These are phyloP conservation scores for Phytophthora litchii DNA, from an alignment of 352 stramenopile genomes.

Conservation along the genomic window DNA sequence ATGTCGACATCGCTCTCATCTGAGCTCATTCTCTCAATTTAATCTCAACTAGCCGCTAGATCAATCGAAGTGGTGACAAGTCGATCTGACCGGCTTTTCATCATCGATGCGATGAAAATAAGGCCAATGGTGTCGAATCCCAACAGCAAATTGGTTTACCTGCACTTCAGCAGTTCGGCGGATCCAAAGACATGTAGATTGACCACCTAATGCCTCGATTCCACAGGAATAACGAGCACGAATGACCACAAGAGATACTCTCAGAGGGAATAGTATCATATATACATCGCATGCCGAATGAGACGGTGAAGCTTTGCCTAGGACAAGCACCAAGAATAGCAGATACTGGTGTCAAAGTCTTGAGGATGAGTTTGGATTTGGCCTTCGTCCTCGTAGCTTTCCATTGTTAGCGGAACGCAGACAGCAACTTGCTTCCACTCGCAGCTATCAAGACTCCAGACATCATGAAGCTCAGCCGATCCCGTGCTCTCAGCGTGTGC, in stretches of 20 bases:
- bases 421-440: slow-evolving; percentile 6
- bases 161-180: too few species aligned
- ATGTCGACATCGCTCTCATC: background rate
- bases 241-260: too few species aligned
- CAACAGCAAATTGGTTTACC: too few species aligned
- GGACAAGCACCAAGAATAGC: slow-evolving; percentile 26
- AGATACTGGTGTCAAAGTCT: background rate
- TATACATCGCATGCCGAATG: slow-evolving; percentile 12
- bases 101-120: too few species aligned
- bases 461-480: slow-evolving; percentile 16
- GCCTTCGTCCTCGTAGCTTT: slow-evolving; percentile 9
- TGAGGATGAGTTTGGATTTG: slow-evolving; percentile 7
- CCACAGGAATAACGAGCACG: too few species aligned
- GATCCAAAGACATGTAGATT: too few species aligned
- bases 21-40: background rate
- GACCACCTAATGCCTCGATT: too few species aligned
- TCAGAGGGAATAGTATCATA: too few species aligned
- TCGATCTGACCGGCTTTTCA: too few species aligned
- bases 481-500: background rate
- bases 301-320: slow-evolving; percentile 7
- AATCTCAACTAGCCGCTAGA: too few species aligned
- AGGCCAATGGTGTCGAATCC: too few species aligned
- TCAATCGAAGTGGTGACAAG: too few species aligned
- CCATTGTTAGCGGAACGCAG: slow-evolving; percentile 1
- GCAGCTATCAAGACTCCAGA: background rate